Evolutionary conservation across 2,329 filamentous ascomycete species (phyloP).

Genomic region (Coniosporium tulheliwenetii): DNA sequence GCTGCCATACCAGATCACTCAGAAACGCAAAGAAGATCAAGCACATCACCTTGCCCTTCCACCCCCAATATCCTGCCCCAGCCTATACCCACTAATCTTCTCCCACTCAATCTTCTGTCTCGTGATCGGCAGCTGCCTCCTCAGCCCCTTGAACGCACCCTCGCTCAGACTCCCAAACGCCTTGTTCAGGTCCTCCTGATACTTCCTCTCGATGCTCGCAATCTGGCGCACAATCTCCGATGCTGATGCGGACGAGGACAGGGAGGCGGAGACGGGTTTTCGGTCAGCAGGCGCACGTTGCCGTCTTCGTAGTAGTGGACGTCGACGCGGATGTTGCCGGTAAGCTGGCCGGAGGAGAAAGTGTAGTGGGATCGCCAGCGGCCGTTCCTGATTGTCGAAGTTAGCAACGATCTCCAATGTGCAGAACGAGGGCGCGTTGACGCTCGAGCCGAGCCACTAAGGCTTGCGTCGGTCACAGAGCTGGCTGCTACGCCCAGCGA

Average conservation of each 20-base stretch:
- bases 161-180: slow-evolving; percentile 82
- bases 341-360: slow-evolving; percentile 51
- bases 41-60: slow-evolving; percentile 20
- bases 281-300: slow-evolving; percentile 86
- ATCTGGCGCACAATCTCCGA: slow-evolving; percentile 65
- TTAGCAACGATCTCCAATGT: slow-evolving; percentile 1
- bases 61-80: slow-evolving; percentile 36
- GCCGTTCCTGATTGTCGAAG: slow-evolving; percentile 53
- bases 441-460: too few species aligned
- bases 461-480: too few species aligned
- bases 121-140: slow-evolving; percentile 87
- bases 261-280: slow-evolving; percentile 52
- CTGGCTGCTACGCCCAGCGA: too few species aligned
- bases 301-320: slow-evolving; percentile 99
- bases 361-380: slow-evolving; percentile 87
- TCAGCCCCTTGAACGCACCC: slow-evolving; percentile 83
- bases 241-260: slow-evolving; percentile 43
- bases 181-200: slow-evolving; percentile 89
- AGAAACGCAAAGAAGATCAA: too few species aligned
- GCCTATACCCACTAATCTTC: slow-evolving; percentile 81
- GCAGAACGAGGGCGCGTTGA: too few species aligned
- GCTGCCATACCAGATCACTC: too few species aligned
- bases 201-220: slow-evolving; percentile 68
- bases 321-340: slow-evolving; percentile 77
- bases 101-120: slow-evolving; percentile 99